Evolutionary conservation across 129 eudicot genomes (phyloP).

Genomic region (Tagetes erecta): DNA sequence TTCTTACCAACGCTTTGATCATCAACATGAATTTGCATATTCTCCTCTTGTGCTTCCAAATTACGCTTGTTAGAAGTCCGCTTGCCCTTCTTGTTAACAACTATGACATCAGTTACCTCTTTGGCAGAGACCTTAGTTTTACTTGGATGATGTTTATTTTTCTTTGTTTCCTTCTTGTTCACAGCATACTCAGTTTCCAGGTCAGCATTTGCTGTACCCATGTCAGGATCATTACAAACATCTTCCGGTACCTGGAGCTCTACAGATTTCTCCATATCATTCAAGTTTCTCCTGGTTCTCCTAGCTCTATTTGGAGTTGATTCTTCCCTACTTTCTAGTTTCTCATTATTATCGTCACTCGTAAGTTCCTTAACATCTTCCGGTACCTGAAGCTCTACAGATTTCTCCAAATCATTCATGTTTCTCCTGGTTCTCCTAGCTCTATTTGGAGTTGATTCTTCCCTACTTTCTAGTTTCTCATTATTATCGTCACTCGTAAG

Average conservation of each 20-base stretch:
- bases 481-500: slow-evolving; percentile 4
- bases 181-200: slow-evolving; percentile 12
- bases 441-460: neutral
- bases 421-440: slow-evolving; percentile 31
- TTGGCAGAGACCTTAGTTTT: slow-evolving; percentile 35
- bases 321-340: neutral
- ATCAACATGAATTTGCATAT: slow-evolving; percentile 30
- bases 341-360: slow-evolving; percentile 12
- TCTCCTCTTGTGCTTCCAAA: slow-evolving; percentile 64
- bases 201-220: neutral
- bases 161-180: slow-evolving; percentile 20
- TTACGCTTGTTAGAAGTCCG: neutral
- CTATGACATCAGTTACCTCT: slow-evolving; percentile 20
- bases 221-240: too few relatives aligned
- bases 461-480: neutral
- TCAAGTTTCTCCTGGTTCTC: too few relatives aligned
- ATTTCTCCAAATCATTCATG: slow-evolving; percentile 20
- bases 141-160: slow-evolving; percentile 9
- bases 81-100: slow-evolving; percentile 16
- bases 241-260: too few relatives aligned
- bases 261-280: too few relatives aligned
- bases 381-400: slow-evolving; percentile 1
- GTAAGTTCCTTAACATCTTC: neutral
- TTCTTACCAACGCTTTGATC: slow-evolving; percentile 36
- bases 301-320: neutral